Conservation (phyloP, 768 basidiomycete species). For the Chalciporus pseudorubinellus region DNA sequence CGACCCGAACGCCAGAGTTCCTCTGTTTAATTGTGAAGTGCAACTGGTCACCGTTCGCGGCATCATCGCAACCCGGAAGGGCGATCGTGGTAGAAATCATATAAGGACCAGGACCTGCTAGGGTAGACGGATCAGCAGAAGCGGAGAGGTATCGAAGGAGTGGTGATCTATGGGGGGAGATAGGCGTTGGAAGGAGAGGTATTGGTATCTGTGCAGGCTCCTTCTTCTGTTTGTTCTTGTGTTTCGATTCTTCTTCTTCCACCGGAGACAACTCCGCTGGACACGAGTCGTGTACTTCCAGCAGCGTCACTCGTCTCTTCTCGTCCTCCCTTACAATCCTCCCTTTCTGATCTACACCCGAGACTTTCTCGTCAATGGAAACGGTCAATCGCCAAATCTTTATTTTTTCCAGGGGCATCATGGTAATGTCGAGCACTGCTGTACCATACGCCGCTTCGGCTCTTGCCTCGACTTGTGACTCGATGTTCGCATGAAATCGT, state of each 20-base stretch:
- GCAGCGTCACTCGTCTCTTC: constrained; percentile 6
- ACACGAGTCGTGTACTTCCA: constrained; percentile 21
- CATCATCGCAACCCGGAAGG: constrained; percentile 16
- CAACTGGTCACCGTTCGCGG: constrained; percentile 36
- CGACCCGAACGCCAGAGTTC: constrained; percentile 66
- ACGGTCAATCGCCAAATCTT: constrained; percentile 76
- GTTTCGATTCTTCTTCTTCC: constrained; percentile 3
- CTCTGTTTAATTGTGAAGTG: constrained; percentile 72
- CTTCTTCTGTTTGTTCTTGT: constrained; percentile 15
- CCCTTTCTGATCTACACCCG: constrained; percentile 5
- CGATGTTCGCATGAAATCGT: background rate
- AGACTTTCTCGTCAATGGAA: constrained; percentile 58
- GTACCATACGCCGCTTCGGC: constrained; percentile 41
- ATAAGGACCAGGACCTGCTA: constrained; percentile 30
- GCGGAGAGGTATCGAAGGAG: constrained; percentile 15
- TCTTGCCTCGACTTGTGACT: constrained; percentile 4
- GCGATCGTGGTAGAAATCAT: constrained; percentile 12
- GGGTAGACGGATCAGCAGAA: constrained; percentile 19
- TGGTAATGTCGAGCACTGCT: constrained; percentile 72
- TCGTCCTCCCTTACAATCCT: constrained; percentile 3
- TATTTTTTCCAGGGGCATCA: constrained; percentile 86
- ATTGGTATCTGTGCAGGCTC: constrained; percentile 17
- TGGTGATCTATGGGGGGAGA: constrained; percentile 31
- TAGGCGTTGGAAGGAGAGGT: constrained; percentile 29
- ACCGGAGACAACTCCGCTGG: background rate